Evolutionary conservation across 2,329 filamentous ascomycete species (phyloP), one percentile per base, ranked within the genome.

Genomic region (Colletotrichum sojae): DNA sequence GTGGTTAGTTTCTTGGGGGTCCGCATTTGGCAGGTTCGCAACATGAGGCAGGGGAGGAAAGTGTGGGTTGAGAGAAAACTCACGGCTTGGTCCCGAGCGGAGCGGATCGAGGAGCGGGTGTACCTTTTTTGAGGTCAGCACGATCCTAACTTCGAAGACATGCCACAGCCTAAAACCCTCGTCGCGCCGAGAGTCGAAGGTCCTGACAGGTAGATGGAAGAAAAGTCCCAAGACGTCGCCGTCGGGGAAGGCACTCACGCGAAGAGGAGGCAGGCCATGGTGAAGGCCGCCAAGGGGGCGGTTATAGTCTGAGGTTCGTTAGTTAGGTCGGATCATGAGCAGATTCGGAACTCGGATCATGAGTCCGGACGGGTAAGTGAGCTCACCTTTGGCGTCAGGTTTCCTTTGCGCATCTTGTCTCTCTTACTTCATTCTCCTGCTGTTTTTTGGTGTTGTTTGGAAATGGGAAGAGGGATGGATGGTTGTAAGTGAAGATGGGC

Each of bases 241-340:
- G 2, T 36, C 10, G 31, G 4, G 31, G 10, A 36, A 10, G 31
- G 10, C 31, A 31, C 80, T 73, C 76, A 84, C 78, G 83, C 83
- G 66, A 88, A 84, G 22, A 88, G 77, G 13, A 88, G 75, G 54
- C 81, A 78, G 4, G 86, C 86, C 86, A 88, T 88, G 18, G 83
- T 84, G 69, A 87, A 86, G 46, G 86, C 86, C 18, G 86, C 86
- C 22, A 84, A 75, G 9, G 86, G 86, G 61, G 84, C 84, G 68
- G 84, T 83, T 64, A 87, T 77, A 45, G 78, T 83, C 83, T 85
- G 53, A 27, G 13, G 6, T 1, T 36, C 31, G 13, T 10, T 45
- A 9, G 51, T 53, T 25, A 54, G 48, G 45, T 39, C 8, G 31
- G 31, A 46, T 59, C 46, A 53, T 43, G 36, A 25, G 15, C 25